Base-by-base conservation (phyloP, 2,329 filamentous ascomycete species). In the Myrmaecium sp. region DNA sequence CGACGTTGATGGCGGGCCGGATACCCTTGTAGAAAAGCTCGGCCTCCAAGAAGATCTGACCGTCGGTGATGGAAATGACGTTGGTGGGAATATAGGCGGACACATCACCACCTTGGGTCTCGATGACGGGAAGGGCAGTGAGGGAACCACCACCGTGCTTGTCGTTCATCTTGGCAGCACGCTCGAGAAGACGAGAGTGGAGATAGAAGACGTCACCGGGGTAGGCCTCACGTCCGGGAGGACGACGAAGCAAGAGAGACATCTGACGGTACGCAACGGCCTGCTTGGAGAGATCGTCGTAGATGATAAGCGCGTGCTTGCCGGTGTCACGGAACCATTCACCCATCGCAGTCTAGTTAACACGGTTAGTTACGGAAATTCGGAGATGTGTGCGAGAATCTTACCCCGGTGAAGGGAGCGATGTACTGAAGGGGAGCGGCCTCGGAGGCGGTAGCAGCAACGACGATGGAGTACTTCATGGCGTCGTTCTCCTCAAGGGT, bases 1-100 rank as follows among this genome's bases (percentile, higher is more conserved):
- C 89, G 79, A 98, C 89, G 74, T 98, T 98, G 63, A 98, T 98
- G 66, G 89, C 89, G 50, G 89, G 89, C 55, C 89, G 86, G 63
- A 98, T 66, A 91, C 89, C 89, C 81, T 98, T 98, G 82, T 94
- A 95, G 79, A 95, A 98, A 41, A 95, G 72, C 64, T 98, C 89
- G 44, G 86, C 64, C 66, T 98, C 89, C 69, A 98, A 72, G 81
- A 98, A 98, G 63, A 98, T 95, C 69, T 98, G 89, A 39, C 89
- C 89, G 53, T 95, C 89, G 48, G 89, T 98, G 56, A 98, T 98
- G 59, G 86, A 95, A 74, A 98, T 98, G 66, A 95, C 89, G 71
- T 95, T 98, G 66, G 89, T 98, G 51, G 89, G 89, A 73, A 98
- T 95, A 65, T 95, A 98, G 47, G 89, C 89, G 47, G 89, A 95